Evolutionary conservation across 805 yeast genomes (phyloP), one percentile per base, ranked within the genome.

Genomic region (Candida sanyiensis): DNA sequence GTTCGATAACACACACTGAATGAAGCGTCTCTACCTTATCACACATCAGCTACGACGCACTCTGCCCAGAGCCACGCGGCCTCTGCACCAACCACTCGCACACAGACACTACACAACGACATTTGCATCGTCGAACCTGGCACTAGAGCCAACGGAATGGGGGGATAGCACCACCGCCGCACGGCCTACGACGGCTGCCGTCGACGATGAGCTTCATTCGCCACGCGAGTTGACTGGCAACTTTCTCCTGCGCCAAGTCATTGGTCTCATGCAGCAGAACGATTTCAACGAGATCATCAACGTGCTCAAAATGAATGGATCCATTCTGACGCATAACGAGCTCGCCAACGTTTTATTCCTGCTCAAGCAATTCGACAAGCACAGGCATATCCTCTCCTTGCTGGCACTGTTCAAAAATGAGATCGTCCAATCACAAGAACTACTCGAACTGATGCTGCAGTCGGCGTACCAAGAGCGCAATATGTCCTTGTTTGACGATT

Each of bases 401-500:
- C 33, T 42, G 12, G 42, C 45, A 7, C 28, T 42, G 10, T 38
- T 37, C 19, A 42, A 42, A 20, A 11, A 12, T 10, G 42, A 42
- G 15, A 38, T 42, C 15, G 20, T 35, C 21, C 29, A 28, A 17
- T 35, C 33, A 13, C 10, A 31, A 5, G 42, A 38, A 19, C 29
- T 42, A 12, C 17, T 42, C 12, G 45, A 42, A 23, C 33, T 42
- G 21, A 31, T 32, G 6, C 37, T 42, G 25, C 25, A 19, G 5
- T 40, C 45, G 10, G 28, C 43, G 4, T 45, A 45, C 19, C 26
- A 33, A 11, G 39, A 35, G 22, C 34, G 42, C 18, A 33, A 44
- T 13, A 47, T 44, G 21, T 17, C 25, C 5, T 27, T 42, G 4
- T 52, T 49, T 35, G 58, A 54, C 17, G 36, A 33, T 10, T 38